These are phyloP conservation scores for Phoma sp. DNA, from an alignment of 2,329 filamentous ascomycete genomes.

Conservation along the genomic window DNA sequence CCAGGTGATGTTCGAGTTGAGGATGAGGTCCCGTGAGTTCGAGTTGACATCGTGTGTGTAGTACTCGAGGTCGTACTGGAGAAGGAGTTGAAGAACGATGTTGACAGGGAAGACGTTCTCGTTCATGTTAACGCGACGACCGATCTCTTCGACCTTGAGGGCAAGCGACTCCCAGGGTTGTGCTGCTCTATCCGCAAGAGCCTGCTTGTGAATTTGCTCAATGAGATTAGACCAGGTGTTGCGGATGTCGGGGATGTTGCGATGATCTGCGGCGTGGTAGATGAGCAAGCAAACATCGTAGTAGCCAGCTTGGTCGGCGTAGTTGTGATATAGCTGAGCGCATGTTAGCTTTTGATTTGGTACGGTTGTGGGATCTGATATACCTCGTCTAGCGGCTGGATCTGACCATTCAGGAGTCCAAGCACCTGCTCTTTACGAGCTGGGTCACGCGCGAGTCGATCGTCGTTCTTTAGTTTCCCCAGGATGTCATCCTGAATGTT, in stretches of 20 bases:
- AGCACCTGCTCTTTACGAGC: conserved; percentile 71
- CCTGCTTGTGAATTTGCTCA: conserved; percentile 65
- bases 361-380: conserved; percentile 44
- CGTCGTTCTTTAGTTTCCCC: conserved; percentile 76
- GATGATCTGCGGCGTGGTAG: conserved; percentile 89
- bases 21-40: conserved; percentile 22
- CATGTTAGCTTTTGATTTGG: conserved; percentile 20
- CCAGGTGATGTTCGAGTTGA: conserved; percentile 57
- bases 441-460: conserved; percentile 64
- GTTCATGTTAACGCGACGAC: conserved; percentile 62
- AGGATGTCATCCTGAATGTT: conserved; percentile 94
- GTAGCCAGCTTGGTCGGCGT: conserved; percentile 89
- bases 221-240: conserved; percentile 87
- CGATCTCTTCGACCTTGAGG: conserved; percentile 64
- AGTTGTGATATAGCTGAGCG: conserved; percentile 84
- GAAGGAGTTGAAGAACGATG: conserved; percentile 44
- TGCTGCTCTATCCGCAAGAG: conserved; percentile 54
- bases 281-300: conserved; percentile 93
- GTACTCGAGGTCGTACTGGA: conserved; percentile 57
- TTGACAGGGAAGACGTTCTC: conserved; percentile 64
- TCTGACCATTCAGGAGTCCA: conserved; percentile 75
- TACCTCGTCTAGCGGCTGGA: conserved; percentile 79
- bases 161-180: conserved; percentile 76
- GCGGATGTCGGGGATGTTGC: conserved; percentile 83
- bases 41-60: conserved; percentile 51